phyloP scores from a whole-genome alignment of 495 filamentous ascomycete species.

The Tricharina praecox region DNA sequence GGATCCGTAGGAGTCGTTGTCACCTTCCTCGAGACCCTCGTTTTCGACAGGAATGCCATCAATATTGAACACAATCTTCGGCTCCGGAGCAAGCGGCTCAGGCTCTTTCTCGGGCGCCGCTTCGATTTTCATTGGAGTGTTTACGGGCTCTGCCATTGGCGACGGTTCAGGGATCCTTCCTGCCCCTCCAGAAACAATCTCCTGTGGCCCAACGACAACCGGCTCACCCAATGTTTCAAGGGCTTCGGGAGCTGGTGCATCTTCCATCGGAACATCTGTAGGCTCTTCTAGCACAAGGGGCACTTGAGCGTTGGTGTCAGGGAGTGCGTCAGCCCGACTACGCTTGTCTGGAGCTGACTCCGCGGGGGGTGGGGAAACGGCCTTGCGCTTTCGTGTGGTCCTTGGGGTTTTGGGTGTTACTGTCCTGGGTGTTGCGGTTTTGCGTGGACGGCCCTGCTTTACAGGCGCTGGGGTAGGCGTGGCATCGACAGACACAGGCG shows the following conservation, averaged over 20 bases:
- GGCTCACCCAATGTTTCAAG: too few relatives aligned
- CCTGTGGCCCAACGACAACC: too few relatives aligned
- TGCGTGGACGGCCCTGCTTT: not conserved
- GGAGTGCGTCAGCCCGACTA: not conserved
- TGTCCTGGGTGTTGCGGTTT: not conserved
- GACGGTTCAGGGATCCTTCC: too few relatives aligned
- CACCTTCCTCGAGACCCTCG: slow-evolving; percentile 20
- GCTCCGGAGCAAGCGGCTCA: too few relatives aligned
- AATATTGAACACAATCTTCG: slow-evolving; percentile 10
- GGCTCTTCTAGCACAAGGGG: not conserved
- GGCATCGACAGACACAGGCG: not conserved
- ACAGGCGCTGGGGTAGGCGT: not conserved
- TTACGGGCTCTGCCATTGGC: too few relatives aligned
- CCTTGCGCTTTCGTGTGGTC: slow-evolving; percentile 1
- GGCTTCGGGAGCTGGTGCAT: too few relatives aligned
- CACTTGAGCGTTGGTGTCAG: not conserved
- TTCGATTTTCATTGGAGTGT: too few relatives aligned
- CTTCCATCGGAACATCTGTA: too few relatives aligned
- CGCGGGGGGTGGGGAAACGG: not conserved
- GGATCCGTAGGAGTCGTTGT: slow-evolving; percentile 23
- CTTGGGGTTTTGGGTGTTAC: not conserved
- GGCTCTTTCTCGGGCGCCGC: too few relatives aligned
- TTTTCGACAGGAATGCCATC: slow-evolving; percentile 18
- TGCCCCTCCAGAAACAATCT: too few relatives aligned
- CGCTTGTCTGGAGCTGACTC: not conserved